phyloP scores from a whole-genome alignment of 2,329 filamentous ascomycete genomes.

The Fusarium praegraminearum region DNA sequence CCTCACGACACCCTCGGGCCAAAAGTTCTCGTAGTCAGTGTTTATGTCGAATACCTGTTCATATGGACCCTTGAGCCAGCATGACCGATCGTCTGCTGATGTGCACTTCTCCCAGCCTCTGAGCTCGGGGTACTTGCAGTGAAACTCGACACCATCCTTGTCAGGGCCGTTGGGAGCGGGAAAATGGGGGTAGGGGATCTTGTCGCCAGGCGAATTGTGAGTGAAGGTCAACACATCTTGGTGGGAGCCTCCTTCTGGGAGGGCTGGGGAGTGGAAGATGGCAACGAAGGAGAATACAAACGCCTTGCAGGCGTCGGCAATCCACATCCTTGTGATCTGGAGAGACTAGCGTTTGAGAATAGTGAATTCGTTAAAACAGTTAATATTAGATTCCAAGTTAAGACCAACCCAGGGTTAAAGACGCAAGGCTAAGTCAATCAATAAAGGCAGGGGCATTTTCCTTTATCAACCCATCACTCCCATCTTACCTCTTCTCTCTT shows the following conservation, averaged over 20 bases:
- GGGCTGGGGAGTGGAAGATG: conserved; percentile 2
- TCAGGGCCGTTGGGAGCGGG: conserved; percentile 9
- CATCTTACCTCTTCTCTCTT: too few species aligned
- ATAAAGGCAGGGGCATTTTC: too few species aligned
- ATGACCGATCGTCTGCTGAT: not conserved
- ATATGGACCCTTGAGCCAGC: conserved; percentile 5
- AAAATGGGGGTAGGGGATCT: not conserved
- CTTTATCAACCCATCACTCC: not conserved
- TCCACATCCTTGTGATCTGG: not conserved
- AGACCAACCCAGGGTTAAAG: too few species aligned
- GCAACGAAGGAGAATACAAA: conserved; percentile 7
- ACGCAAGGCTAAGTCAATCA: too few species aligned
- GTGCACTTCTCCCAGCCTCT: conserved; percentile 12
- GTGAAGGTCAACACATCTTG: conserved; percentile 16
- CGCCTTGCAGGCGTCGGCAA: conserved; percentile 16
- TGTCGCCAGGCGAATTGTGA: not conserved
- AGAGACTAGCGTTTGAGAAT: too few species aligned
- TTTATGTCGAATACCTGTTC: not conserved
- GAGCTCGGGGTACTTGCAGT: conserved; percentile 7
- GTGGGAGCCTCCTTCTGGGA: not conserved
- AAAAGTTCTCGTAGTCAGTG: conserved; percentile 20
- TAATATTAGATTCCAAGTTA: too few species aligned
- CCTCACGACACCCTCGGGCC: not conserved
- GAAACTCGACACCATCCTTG: not conserved
- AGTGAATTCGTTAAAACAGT: too few species aligned